Base-by-base conservation (phyloP, 345 rosid genomes). In the Fremontodendron californicum region DNA sequence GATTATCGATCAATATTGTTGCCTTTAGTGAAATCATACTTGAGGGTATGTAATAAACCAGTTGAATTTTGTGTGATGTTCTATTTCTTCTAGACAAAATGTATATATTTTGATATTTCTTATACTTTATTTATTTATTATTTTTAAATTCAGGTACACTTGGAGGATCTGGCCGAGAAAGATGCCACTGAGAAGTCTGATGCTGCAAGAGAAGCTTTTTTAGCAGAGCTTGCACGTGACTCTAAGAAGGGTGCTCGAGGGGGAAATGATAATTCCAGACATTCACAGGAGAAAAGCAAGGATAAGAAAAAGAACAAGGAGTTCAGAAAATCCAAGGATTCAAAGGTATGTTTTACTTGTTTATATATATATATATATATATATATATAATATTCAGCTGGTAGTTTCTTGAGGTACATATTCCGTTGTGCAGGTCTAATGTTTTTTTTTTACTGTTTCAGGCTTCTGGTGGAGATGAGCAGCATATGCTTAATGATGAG, bases 191-290 rank as follows among this genome's bases (percentile, higher is more conserved):
- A 93, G 88, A 93, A 90, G 87, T 90, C 99, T 82, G 96, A 96
- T 86, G 99, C 99, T 81, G 99, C 94, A n/a, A 85, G 96, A 73
- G 96, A 96, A 83, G 98, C 99, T 58, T 88, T 96, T 80, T 88
- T 96, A 74, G 95, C 90, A 2, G 99, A 96, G 87, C 98, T 93
- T 33, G 99, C 93, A 10, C 94, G 83, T 82, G 98, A 96, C 86
- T 88, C 97, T 77, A 87, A 89, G 83, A 92, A 90, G 84, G 89
- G 77, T 80, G 68, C 80, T 71, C 90, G 76, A 69, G 90, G 93
- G 81, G 89, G 92, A 79, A 87, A 75, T 73, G 91, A 90, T 80
- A 83, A 67, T 80, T 77, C 83, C 12, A 90, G 82, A 84, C 90
- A 88, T 84, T 21, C 84, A 16, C 91, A 84, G 77, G 99, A 93